phyloP scores from a whole-genome alignment of 2,329 filamentous ascomycete genomes.

The Exophiala lecanii-corni region DNA sequence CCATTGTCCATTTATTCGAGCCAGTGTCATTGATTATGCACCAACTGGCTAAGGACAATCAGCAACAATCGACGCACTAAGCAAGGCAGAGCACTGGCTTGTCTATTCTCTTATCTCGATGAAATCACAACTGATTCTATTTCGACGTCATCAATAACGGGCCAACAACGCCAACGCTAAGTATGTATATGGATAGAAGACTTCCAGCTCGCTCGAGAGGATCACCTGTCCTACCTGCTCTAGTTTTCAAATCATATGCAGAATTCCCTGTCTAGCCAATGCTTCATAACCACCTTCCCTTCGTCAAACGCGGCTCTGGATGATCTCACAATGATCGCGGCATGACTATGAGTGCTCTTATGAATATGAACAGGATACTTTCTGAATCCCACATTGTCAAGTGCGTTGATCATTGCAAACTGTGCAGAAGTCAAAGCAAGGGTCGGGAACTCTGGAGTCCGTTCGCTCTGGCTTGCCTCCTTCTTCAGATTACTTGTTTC shows the following conservation, averaged over 20 bases:
- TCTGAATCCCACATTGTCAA: constrained; percentile 60
- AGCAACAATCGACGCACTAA: too few relatives aligned
- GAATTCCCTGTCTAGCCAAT: constrained; percentile 78
- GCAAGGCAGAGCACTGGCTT: too few relatives aligned
- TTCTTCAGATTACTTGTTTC: constrained; percentile 28
- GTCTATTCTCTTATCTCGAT: too few relatives aligned
- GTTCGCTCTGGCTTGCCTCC: constrained; percentile 26
- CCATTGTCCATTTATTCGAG: too few relatives aligned
- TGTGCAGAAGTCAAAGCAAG: constrained; percentile 75
- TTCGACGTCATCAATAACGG: too few relatives aligned
- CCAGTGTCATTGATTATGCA: too few relatives aligned
- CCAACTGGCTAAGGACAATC: too few relatives aligned
- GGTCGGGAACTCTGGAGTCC: constrained; percentile 55
- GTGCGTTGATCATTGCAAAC: constrained; percentile 74
- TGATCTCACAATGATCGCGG: constrained; percentile 78
- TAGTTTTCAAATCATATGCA: constrained; percentile 41
- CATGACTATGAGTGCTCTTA: constrained; percentile 75
- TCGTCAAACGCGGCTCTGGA: constrained; percentile 66
- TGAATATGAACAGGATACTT: constrained; percentile 53
- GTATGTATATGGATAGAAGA: neutral
- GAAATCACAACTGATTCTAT: too few relatives aligned
- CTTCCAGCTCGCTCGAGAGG: too few relatives aligned
- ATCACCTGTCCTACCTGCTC: too few relatives aligned
- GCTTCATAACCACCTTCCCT: constrained; percentile 69
- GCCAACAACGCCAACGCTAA: constrained; percentile 3